A percentile compares a stretch with the other conserved stretches of the same genome.
These are phyloP conservation scores for Erythrophleum fordii DNA, from an alignment of 306 rosid species.

Conservation along the genomic window DNA sequence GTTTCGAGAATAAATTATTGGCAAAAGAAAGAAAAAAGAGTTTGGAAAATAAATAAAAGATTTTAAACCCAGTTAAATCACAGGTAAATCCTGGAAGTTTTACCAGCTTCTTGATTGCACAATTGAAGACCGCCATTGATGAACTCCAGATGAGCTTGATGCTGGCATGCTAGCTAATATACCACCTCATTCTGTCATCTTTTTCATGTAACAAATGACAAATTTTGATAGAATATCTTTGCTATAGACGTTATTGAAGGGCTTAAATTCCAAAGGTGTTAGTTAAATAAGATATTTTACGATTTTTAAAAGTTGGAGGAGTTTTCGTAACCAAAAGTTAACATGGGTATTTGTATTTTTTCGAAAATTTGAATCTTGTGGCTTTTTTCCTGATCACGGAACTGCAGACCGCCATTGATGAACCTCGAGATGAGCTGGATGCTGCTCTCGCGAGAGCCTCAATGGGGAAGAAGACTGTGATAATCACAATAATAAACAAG, in stretches of 20 bases:
- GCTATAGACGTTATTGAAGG: too few relatives aligned
- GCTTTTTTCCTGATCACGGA: too few relatives aligned
- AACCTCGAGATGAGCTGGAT: slow-evolving; percentile 40
- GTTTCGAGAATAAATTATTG: neutral
- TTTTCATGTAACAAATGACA: too few relatives aligned
- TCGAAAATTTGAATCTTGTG: too few relatives aligned
- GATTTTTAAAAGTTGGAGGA: neutral
- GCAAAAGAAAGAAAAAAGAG: too few relatives aligned
- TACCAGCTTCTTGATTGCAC: neutral
- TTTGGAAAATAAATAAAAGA: neutral
- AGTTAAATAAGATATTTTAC: neutral
- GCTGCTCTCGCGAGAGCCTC: slow-evolving; percentile 57
- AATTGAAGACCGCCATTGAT: neutral
- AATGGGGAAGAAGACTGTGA: slow-evolving; percentile 67
- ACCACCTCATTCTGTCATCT: neutral
- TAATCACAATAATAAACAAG: slow-evolving; percentile 62
- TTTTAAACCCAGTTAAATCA: neutral
- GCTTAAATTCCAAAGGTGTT: neutral
- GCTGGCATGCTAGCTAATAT: too few relatives aligned
- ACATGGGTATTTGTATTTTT: too few relatives aligned
- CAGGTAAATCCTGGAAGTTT: neutral
- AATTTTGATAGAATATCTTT: too few relatives aligned
- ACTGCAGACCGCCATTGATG: neutral
- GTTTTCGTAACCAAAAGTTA: too few relatives aligned
- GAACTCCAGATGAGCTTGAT: neutral